Evolutionary conservation across 1,139 yeast species (phyloP).

Genomic region (Komagataea norvegica): DNA sequence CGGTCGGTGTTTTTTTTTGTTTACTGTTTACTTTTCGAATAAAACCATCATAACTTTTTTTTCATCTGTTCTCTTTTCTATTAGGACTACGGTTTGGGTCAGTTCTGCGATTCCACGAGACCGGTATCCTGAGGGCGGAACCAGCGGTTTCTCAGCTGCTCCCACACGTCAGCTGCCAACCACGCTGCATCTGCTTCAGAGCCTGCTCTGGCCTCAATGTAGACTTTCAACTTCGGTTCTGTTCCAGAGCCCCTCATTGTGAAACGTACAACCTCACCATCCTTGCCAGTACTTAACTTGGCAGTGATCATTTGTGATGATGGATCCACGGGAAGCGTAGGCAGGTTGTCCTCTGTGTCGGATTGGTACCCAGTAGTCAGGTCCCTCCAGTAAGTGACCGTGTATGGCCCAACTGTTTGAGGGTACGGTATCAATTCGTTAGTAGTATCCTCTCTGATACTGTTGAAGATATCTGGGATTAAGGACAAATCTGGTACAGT

Average conservation of each 20-base stretch:
- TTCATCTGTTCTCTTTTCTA: no score
- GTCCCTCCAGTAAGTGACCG: constrained; percentile 71
- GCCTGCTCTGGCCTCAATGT: constrained; percentile 68
- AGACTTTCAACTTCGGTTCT: constrained; percentile 90
- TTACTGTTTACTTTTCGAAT: no score
- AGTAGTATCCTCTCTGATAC: constrained; percentile 34
- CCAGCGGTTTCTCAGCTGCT: constrained; percentile 50
- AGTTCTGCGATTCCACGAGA: constrained; percentile 13
- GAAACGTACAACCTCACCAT: constrained; percentile 50
- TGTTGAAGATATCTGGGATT: constrained; percentile 50
- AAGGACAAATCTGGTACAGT: constrained; percentile 49
- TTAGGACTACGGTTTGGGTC: no score
- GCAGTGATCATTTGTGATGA: constrained; percentile 85
- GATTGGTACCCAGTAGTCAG: constrained; percentile 81
- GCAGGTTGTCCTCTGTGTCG: constrained; percentile 49
- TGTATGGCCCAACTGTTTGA: constrained; percentile 34
- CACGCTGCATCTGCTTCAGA: constrained; percentile 41
- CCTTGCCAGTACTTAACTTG: constrained; percentile 23
- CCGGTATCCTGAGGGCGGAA: constrained; percentile 47
- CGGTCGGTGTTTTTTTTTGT: no score
- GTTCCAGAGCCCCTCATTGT: constrained; percentile 96
- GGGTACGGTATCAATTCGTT: constrained; percentile 29
- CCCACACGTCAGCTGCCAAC: constrained; percentile 70
- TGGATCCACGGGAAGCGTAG: constrained; percentile 66
- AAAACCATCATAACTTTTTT: no score